Evolutionary conservation across 257 asterid genomes (phyloP).

Genomic region (Verbascum thapsus): DNA sequence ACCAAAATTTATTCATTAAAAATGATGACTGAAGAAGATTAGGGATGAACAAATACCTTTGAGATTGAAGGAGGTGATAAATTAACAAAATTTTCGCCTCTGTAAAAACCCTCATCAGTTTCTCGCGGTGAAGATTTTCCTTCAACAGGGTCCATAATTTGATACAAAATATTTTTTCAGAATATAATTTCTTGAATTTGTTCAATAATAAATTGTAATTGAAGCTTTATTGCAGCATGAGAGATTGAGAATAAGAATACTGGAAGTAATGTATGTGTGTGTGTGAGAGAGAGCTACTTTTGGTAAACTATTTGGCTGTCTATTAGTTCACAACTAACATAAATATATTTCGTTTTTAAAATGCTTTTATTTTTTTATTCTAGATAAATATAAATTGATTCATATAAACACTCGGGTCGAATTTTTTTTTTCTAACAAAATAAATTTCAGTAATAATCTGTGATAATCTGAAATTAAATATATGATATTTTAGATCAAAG

Average conservation of each 20-base stretch:
- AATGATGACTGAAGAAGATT: conserved; percentile 12
- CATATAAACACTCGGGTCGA: no score
- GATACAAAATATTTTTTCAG: conserved; percentile 4
- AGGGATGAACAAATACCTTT: conserved; percentile 36
- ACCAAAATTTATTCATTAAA: conserved; percentile 6
- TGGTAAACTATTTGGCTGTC: conserved; percentile 18
- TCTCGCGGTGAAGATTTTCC: conserved; percentile 39
- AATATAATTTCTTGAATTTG: neutral
- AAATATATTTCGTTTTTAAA: conserved; percentile 6
- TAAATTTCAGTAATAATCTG: no score
- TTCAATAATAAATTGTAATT: conserved; percentile 12
- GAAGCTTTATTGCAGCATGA: neutral
- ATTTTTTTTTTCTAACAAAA: no score
- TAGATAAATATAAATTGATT: no score
- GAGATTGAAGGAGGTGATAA: conserved; percentile 32
- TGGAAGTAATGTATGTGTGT: neutral
- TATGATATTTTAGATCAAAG: no score
- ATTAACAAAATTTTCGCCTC: conserved; percentile 24
- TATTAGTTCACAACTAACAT: conserved; percentile 8
- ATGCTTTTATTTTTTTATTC: neutral
- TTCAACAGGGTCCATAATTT: conserved; percentile 52
- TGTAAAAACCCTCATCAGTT: conserved; percentile 39
- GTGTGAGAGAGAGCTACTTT: conserved; percentile 11
- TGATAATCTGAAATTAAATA: no score
- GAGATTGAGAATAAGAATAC: conserved; percentile 9